These are phyloP conservation scores for Plasmopara muralis DNA, from an alignment of 352 stramenopile species.

Conservation along the genomic window DNA sequence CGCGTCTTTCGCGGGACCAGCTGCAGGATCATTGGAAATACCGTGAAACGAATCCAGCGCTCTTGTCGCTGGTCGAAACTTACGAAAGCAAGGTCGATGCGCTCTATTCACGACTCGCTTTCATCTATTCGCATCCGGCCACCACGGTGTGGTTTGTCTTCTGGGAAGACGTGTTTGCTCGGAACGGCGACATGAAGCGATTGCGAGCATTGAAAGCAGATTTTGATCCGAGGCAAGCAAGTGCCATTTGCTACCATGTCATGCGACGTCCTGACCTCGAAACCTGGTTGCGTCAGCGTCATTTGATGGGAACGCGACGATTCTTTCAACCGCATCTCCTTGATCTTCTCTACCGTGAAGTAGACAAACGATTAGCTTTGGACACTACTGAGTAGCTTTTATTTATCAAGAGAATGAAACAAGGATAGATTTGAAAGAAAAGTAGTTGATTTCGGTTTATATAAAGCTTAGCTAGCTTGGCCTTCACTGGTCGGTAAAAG, in stretches of 20 bases:
- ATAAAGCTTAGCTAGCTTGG: background rate
- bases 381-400: too few relatives aligned
- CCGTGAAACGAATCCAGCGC: slow-evolving; percentile 20
- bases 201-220: slow-evolving; percentile 15
- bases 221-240: slow-evolving; percentile 19
- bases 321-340: background rate
- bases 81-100: slow-evolving; percentile 25
- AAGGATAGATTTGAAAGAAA: background rate
- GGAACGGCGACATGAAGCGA: slow-evolving; percentile 31
- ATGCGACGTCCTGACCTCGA: slow-evolving; percentile 27
- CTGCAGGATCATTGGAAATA: slow-evolving; percentile 23
- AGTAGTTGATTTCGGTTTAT: background rate
- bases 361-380: slow-evolving; percentile 5
- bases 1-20: slow-evolving; percentile 11
- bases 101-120: slow-evolving; percentile 26
- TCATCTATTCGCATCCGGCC: slow-evolving; percentile 26
- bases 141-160: slow-evolving; percentile 43
- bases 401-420: background rate
- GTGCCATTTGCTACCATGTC: slow-evolving; percentile 32
- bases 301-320: slow-evolving; percentile 4
- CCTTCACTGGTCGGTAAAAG: too few relatives aligned
- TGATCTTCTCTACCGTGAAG: slow-evolving; percentile 10
- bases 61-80: slow-evolving; percentile 14
- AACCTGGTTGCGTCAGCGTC: slow-evolving; percentile 16
- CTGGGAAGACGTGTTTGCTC: slow-evolving; percentile 37